Evolutionary conservation across 768 basidiomycete species (phyloP).

Genomic region (Russula emetica): DNA sequence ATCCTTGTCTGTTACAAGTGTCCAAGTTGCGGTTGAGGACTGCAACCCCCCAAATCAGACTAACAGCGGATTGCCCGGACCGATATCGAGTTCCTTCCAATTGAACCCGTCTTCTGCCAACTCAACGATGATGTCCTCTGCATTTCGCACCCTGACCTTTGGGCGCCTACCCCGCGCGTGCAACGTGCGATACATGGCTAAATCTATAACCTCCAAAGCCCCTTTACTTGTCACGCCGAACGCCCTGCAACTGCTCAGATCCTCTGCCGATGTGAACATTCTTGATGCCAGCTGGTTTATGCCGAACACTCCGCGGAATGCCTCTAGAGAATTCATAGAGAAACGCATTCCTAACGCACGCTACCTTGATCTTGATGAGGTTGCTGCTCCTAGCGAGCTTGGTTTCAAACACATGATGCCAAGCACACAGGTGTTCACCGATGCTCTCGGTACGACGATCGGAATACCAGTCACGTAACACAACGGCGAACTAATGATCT

Average conservation of each 20-base stretch:
- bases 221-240: slow-evolving; percentile 36
- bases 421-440: slow-evolving; percentile 58
- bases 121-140: neutral
- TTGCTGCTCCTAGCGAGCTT: slow-evolving; percentile 67
- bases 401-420: slow-evolving; percentile 97
- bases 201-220: slow-evolving; percentile 24
- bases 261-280: slow-evolving; percentile 37
- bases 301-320: slow-evolving; percentile 76
- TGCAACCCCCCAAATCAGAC: neutral
- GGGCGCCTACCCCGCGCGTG: neutral
- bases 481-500: neutral
- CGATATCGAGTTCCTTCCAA: neutral
- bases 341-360: slow-evolving; percentile 68
- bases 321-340: slow-evolving; percentile 60
- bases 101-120: neutral
- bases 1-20: slow-evolving; percentile 40
- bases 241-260: slow-evolving; percentile 33
- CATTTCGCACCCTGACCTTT: neutral
- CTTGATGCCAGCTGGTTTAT: slow-evolving; percentile 91
- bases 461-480: slow-evolving; percentile 5
- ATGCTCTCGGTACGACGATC: slow-evolving; percentile 65
- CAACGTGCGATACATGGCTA: neutral
- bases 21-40: neutral
- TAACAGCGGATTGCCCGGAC: neutral
- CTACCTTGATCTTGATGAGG: slow-evolving; percentile 77